Evolutionary conservation across 2,329 filamentous ascomycete species (phyloP), one percentile per base, ranked within the genome.

Genomic region (Penicillium sp.): DNA sequence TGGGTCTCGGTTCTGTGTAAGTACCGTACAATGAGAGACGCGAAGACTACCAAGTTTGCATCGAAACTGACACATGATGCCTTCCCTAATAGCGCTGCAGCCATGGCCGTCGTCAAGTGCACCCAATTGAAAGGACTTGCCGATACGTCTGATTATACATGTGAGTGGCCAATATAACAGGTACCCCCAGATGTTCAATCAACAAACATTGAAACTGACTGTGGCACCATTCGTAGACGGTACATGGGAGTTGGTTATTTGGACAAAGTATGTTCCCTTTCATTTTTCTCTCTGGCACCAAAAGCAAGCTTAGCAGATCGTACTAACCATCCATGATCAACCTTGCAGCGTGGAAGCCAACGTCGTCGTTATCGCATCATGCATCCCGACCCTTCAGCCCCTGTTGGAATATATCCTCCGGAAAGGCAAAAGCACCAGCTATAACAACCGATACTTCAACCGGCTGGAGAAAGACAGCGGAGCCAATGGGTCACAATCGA

Each of bases 221-320:
- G 20, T 65, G 58, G 8, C 9, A 8, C 23, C 26, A 23, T 33
- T 65, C 63, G 20, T 40, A 70, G 64, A 64, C 48, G 68, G 72
- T 18, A 77, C 74, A 5, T 69, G 70, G 0, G 70, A 76, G 23
- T 65, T 78, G 6, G 68, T 77, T 0, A 70, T 78, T 28, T 79
- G 77, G 76, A 79, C 76, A 5, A 69, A 71, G 76, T 77, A 67
- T 45, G 63, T 53, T 9, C 33, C 21, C 21, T 12, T 14, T 18
- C n/a, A 9, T 23, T 11, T 8, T 8, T 11, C 3, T 12, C 38
- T 5, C 7, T 30, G 9, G 14, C 33, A 38, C 3, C 33, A 16
- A 38, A 11, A 38, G 4, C 14, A 14, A 38, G 33, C 3, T 6
- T 16, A 14, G 11, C 33, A 38, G 7, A n/a, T 45, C 18, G 5